Evolutionary conservation across 331 rosid species (phyloP).

Genomic region (Erythrophleum ivorense): DNA sequence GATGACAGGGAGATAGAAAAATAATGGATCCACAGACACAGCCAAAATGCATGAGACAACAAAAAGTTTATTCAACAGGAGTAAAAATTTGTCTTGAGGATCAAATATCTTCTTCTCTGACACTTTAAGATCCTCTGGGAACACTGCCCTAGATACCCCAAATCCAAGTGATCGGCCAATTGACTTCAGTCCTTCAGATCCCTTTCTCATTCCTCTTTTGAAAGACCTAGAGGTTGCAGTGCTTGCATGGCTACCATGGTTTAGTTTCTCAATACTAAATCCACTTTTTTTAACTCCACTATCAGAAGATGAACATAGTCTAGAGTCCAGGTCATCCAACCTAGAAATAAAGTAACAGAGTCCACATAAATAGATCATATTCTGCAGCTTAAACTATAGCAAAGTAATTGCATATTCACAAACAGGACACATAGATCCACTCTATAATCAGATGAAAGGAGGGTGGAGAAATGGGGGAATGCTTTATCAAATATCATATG

Average conservation of each 20-base stretch:
- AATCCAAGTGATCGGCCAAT: constrained; percentile 87
- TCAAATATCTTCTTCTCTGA: constrained; percentile 94
- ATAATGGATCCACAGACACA: constrained; percentile 90
- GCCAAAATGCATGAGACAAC: constrained; percentile 89
- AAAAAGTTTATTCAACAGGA: constrained; percentile 76
- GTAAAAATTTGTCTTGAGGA: constrained; percentile 90
- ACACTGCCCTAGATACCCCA: constrained; percentile 91
- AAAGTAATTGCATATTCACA: constrained; percentile 23
- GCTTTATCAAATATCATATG: constrained; percentile 17
- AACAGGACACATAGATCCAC: constrained; percentile 28
- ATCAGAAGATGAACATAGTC: constrained; percentile 80
- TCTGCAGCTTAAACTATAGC: too few species aligned
- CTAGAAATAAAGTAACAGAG: constrained; percentile 48
- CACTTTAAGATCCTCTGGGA: constrained; percentile 91
- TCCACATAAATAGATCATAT: constrained; percentile 39
- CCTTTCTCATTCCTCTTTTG: constrained; percentile 87
- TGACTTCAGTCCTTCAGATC: constrained; percentile 94
- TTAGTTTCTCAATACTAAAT: constrained; percentile 76
- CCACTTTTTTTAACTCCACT: constrained; percentile 71
- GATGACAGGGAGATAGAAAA: constrained; percentile 91
- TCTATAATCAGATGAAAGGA: constrained; percentile 33
- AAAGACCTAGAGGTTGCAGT: constrained; percentile 83
- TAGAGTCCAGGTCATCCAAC: constrained; percentile 86
- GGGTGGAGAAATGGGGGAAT: constrained; percentile 22
- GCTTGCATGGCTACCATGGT: constrained; percentile 62